Base-by-base conservation (phyloP, 2,329 filamentous ascomycete genomes). In the Ophiosphaerella korrae region DNA sequence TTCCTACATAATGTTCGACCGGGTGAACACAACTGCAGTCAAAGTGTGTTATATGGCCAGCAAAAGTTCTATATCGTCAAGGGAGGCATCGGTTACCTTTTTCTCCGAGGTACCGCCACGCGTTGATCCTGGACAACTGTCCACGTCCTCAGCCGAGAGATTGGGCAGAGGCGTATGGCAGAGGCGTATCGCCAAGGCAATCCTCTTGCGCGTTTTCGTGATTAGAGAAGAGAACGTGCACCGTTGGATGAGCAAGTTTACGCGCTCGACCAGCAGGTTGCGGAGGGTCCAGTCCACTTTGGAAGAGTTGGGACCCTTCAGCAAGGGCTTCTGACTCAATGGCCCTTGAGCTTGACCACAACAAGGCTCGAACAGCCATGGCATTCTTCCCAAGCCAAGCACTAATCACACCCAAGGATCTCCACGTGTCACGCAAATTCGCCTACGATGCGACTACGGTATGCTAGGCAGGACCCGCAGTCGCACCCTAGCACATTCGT, bases 391-490 rank as follows among this genome's bases (percentile, higher is more conserved):
- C 29, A 13, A 33, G 40, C 40, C 40, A 26, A 33, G 16, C 13
- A 13, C 34, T 21, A 12, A 35, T 24, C 13, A 36, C 21, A 33
- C 29, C 36, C 36, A 16, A 32, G 36, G n/a, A 26, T 11, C 8
- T 24, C 44, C 36, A 46, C 44, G 44, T 44, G 42, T 13, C 7
- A 23, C 16, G 21, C 32, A 44, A 44, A 29, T 35, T 44, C 42
- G 42, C 44, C 44, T 40, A 40, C 26, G 29, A n/a, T 2, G 26
- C 11, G 26, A 29, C 26, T 29, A 29, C 26, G 12, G 44, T 31
- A 32, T 16, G 33, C 8, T 3, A 11, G 21, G 29, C n/a, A 14
- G 11, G 44, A 39, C 29, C 14, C 35, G 16, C 5, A 29, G 9
- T 16, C 3, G 29, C 33, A 37, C 23, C 44, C 36, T 40, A 34